These are phyloP conservation scores for Elongisporangium undulatum DNA, from an alignment of 352 stramenopile species.

Conservation along the genomic window DNA sequence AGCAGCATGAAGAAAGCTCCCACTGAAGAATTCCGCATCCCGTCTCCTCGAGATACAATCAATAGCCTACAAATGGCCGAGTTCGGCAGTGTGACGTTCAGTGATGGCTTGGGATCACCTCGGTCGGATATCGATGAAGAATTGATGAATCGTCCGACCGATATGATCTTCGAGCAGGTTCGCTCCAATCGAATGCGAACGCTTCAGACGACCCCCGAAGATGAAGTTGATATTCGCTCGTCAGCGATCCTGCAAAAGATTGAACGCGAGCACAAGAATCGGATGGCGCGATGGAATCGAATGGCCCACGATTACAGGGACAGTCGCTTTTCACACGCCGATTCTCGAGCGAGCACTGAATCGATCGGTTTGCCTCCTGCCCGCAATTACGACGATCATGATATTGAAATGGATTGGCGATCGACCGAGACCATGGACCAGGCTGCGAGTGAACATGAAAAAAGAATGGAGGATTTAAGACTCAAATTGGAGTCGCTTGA, in stretches of 20 bases:
- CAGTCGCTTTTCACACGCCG: constrained; percentile 29
- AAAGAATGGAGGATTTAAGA: constrained; percentile 38
- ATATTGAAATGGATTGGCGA: constrained; percentile 27
- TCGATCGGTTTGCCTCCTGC: neutral
- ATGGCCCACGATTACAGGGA: constrained; percentile 45
- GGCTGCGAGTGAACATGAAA: constrained; percentile 33
- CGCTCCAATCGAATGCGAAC: constrained; percentile 20
- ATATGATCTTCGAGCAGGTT: constrained; percentile 37
- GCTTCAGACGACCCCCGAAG: constrained; percentile 3
- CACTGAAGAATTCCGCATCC: neutral
- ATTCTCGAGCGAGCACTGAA: neutral
- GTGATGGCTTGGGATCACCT: neutral
- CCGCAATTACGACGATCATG: constrained; percentile 6
- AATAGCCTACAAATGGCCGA: neutral
- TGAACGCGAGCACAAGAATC: constrained; percentile 20
- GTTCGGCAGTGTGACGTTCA: neutral
- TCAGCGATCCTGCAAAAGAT: constrained; percentile 1
- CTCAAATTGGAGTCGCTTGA: constrained; percentile 38
- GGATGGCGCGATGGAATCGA: constrained; percentile 52
- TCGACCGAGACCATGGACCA: constrained; percentile 41
- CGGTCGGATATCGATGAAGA: constrained; percentile 25
- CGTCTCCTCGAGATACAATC: neutral
- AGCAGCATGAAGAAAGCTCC: neutral
- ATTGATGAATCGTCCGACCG: constrained; percentile 32
- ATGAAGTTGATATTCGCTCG: neutral